Percentiles rank a stretch among this genome's conserved stretches.
These are phyloP conservation scores for Kodamaea leandrae DNA, from an alignment of 805 yeast genomes.

Conservation along the genomic window DNA sequence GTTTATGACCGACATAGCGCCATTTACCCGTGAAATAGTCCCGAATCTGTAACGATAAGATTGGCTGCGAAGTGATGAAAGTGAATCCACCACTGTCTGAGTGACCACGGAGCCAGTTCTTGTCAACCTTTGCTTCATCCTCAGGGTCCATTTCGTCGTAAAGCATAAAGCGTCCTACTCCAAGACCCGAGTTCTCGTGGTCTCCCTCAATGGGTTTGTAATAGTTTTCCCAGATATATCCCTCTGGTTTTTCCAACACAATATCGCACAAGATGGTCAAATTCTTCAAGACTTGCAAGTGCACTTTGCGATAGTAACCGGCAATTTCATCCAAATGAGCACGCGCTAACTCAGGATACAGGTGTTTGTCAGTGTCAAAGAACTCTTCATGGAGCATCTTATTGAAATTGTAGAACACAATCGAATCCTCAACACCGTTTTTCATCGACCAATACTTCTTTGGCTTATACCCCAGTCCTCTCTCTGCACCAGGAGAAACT, in stretches of 20 bases:
- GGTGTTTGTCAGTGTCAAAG: constrained; percentile 19
- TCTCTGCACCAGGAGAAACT: constrained; percentile 40
- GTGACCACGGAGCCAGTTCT: constrained; percentile 13
- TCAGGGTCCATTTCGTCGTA: constrained; percentile 18
- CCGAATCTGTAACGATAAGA: constrained; percentile 12
- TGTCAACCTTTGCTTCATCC: constrained; percentile 10
- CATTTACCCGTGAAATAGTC: constrained; percentile 13
- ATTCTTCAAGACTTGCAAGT: constrained; percentile 34
- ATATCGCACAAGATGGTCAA: constrained; percentile 42
- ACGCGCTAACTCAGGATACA: constrained; percentile 41
- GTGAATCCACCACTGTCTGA: constrained; percentile 14
- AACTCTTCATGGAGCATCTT: constrained; percentile 37
- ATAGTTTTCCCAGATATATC: constrained; percentile 35
- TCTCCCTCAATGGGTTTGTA: constrained; percentile 34
- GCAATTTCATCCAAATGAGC: constrained; percentile 40
- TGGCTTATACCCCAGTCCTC: constrained; percentile 49
- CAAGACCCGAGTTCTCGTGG: constrained; percentile 31
- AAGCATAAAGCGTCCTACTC: constrained; percentile 30
- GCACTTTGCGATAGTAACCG: constrained; percentile 38
- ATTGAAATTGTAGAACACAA: constrained; percentile 43
- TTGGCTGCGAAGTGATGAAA: constrained; percentile 14
- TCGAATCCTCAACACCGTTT: constrained; percentile 42
- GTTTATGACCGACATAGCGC: constrained; percentile 14
- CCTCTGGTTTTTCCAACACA: constrained; percentile 47
- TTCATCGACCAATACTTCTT: constrained; percentile 48